phyloP scores from a whole-genome alignment of 768 basidiomycete genomes.

The Albatrellus ellisii region DNA sequence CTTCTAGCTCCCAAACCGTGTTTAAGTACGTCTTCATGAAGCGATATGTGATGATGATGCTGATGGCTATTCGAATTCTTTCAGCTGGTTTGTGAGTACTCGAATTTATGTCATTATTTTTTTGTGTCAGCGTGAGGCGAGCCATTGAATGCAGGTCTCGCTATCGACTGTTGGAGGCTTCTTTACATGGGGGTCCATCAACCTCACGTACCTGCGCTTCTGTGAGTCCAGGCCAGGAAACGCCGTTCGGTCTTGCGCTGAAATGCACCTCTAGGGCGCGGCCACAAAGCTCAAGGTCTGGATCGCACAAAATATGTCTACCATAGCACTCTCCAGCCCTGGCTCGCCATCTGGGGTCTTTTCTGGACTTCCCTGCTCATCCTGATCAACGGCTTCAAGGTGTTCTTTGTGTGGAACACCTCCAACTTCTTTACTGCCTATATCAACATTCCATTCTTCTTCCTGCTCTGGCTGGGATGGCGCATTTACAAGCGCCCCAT shows the following conservation, averaged over 20 bases:
- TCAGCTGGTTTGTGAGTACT: too few relatives aligned
- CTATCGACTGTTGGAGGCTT: constrained; percentile 58
- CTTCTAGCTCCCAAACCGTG: constrained; percentile 38
- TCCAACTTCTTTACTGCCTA: constrained; percentile 36
- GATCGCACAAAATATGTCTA: constrained; percentile 51
- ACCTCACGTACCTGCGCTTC: constrained; percentile 62
- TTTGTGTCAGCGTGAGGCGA: not conserved
- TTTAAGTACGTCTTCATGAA: constrained; percentile 33
- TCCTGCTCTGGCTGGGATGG: constrained; percentile 31
- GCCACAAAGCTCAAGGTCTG: constrained; percentile 51
- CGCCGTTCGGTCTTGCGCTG: not conserved
- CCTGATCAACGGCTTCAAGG: constrained; percentile 38
- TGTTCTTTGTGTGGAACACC: constrained; percentile 52
- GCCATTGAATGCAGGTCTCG: constrained; percentile 29
- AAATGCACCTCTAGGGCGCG: constrained; percentile 30
- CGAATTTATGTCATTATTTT: too few relatives aligned
- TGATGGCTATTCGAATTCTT: too few relatives aligned
- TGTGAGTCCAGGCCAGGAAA: constrained; percentile 37
- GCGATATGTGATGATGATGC: too few relatives aligned
- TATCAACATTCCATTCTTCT: constrained; percentile 29
- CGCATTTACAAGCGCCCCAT: constrained; percentile 27
- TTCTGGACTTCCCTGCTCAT: constrained; percentile 53
- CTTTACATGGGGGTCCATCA: constrained; percentile 54
- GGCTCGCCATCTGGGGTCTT: constrained; percentile 55
- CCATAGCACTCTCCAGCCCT: constrained; percentile 49